Percentiles rank a stretch among this genome's conserved stretches.
Evolutionary conservation across 1,139 yeast genomes (phyloP).

Genomic region (Zygosaccharomyces sapae): DNA sequence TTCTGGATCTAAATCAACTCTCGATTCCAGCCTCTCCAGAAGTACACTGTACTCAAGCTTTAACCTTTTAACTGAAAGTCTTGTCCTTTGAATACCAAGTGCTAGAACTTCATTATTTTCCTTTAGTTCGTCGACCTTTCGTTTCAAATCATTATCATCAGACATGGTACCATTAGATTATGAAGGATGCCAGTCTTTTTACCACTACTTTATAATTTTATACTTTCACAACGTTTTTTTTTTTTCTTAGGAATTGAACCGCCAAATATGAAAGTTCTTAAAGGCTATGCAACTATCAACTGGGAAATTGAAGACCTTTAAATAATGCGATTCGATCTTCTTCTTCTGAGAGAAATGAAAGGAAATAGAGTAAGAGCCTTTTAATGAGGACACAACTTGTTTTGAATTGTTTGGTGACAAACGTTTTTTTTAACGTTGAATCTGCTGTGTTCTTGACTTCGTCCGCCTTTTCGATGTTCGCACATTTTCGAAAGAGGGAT

Average conservation of each 20-base stretch:
- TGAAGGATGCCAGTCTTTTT: background rate
- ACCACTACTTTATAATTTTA: background rate
- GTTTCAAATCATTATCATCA: constrained; percentile 53
- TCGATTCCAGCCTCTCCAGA: constrained; percentile 71
- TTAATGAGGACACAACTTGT: background rate
- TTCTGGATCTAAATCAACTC: constrained; percentile 38
- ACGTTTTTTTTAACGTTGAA: too few relatives aligned
- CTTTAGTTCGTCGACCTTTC: constrained; percentile 70
- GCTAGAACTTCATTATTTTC: constrained; percentile 75
- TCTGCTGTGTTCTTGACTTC: background rate
- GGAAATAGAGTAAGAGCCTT: too few relatives aligned
- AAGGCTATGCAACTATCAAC: background rate
- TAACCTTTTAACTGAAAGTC: constrained; percentile 69
- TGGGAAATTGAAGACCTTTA: background rate
- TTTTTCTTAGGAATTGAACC: background rate
- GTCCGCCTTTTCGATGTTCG: constrained; percentile 2
- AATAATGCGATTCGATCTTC: background rate
- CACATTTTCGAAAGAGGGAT: constrained; percentile 6
- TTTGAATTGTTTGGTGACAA: background rate
- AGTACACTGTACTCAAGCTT: constrained; percentile 78
- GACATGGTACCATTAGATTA: constrained; percentile 11
- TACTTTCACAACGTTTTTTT: background rate
- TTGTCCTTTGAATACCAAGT: constrained; percentile 73
- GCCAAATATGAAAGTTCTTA: background rate
- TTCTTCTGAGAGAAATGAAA: background rate